Evolutionary conservation across 1,139 yeast genomes (phyloP).

Genomic region (Yamadazyma kanchanaburiensis): DNA sequence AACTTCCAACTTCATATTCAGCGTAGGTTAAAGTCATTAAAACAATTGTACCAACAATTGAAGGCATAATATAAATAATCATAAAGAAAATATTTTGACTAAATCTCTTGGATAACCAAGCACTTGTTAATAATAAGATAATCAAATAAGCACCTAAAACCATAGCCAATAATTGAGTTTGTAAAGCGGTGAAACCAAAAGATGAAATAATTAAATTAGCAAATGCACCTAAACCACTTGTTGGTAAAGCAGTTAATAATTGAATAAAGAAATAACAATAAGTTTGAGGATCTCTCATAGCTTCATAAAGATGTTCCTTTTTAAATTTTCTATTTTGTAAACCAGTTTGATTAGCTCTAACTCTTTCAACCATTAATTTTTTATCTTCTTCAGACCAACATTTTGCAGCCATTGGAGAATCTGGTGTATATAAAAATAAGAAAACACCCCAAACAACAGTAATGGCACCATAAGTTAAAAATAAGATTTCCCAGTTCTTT

Average conservation of each 20-base stretch:
- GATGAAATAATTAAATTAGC: conserved; percentile 36
- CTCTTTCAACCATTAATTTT: conserved; percentile 26
- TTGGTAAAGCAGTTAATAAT: conserved; percentile 32
- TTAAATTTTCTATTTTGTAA: conserved; percentile 27
- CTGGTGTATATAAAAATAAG: conserved; percentile 27
- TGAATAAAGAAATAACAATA: conserved; percentile 38
- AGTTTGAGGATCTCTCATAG: conserved; percentile 29
- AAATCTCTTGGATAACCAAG: conserved; percentile 28
- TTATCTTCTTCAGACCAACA: conserved; percentile 29
- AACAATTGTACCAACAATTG: conserved; percentile 35
- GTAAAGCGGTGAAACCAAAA: conserved; percentile 30
- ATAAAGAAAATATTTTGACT: conserved; percentile 18
- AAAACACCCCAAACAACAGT: conserved; percentile 32
- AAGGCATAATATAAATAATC: conserved; percentile 27
- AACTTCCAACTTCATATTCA: conserved; percentile 16
- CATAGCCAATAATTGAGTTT: conserved; percentile 37
- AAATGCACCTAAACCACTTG: conserved; percentile 40
- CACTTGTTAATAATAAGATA: conserved; percentile 26
- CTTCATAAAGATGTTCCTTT: conserved; percentile 25
- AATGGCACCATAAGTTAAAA: conserved; percentile 31
- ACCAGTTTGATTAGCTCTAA: conserved; percentile 33
- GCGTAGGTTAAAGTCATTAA: conserved; percentile 24
- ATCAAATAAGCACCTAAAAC: conserved; percentile 38
- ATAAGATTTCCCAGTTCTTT: conserved; percentile 38
- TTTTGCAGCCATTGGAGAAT: conserved; percentile 27